Percentiles rank a stretch among this genome's conserved stretches.
These are phyloP conservation scores for Alternaria sp. DNA, from an alignment of 2,329 filamentous ascomycete genomes.

Conservation along the genomic window DNA sequence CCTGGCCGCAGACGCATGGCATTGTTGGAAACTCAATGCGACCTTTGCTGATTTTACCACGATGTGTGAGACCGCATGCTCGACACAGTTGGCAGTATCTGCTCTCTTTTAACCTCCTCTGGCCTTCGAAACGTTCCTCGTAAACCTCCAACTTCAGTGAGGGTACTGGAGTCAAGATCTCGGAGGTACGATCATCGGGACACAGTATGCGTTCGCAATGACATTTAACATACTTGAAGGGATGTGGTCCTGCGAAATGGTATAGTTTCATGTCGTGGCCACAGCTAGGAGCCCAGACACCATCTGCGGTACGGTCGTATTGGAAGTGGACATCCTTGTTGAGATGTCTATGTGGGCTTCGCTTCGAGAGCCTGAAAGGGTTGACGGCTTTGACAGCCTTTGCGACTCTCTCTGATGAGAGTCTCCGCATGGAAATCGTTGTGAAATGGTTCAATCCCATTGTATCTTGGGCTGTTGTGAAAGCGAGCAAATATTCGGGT, in stretches of 20 bases:
- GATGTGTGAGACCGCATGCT: not conserved
- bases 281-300: not conserved
- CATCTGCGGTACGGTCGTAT: not conserved
- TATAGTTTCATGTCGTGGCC: not conserved
- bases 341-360: not conserved
- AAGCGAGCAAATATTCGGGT: not conserved
- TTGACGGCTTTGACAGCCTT: not conserved
- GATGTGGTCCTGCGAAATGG: not conserved
- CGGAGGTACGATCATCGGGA: not conserved
- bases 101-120: not conserved
- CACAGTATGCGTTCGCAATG: slow-evolving; percentile 2
- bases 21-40: not conserved
- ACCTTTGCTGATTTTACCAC: not conserved
- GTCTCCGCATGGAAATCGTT: not conserved
- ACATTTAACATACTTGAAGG: slow-evolving; percentile 4
- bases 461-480: not conserved
- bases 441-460: not conserved
- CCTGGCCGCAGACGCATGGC: not conserved
- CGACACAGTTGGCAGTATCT: not conserved
- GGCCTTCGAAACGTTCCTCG: not conserved
- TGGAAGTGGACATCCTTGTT: not conserved
- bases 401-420: not conserved
- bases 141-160: not conserved
- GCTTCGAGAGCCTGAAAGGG: not conserved
- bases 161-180: not conserved